Evolutionary conservation across 306 rosid species (phyloP), one percentile per base, ranked within the genome.

Genomic region (Castanea mollissima): DNA sequence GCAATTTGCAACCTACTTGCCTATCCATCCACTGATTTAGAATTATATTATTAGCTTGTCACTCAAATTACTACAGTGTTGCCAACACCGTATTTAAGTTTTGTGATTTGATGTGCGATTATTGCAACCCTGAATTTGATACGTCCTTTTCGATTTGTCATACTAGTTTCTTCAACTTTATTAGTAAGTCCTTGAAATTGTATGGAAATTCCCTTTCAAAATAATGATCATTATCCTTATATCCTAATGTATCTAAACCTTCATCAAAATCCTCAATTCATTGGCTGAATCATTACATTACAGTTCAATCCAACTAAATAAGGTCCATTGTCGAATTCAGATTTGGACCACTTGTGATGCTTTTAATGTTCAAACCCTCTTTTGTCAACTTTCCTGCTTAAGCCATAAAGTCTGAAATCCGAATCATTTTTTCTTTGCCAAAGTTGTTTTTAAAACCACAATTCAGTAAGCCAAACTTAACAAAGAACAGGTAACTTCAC

Each of bases 41-140:
- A 70, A 73, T 62, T 10, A 34, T 52, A 20, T 69, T 52, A 16
- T 69, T n/a, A 27, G 44, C 31, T 41, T 32, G n/a, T 62, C 4
- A 8, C 25, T 20, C 15, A 31, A 23, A 41, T 20, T 31, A 65
- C n/a, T 44, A 59, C 14, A 56, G 64, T 74, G 69, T 78, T 80
- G 25, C 79, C 55, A 65, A 46, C 69, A 68, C 75, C 71, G 69
- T 58, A 67, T 74, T 82, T 55, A 74, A 65, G 84, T 69, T 84
- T 86, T 23, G 3, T 77, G 84, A 90, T 69, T 77, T 86, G 74
- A 76, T 51, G 55, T 71, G 73, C n/a, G 56, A 31, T 69, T 52
- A 54, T 73, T 62, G 74, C 83, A 38, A 55, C 76, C 57, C 73
- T 52, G 44, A 63, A 38, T 64, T 46, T 68, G 34, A 69, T 21